Base-by-base conservation (phyloP, 371 early-diverging fungal species). In the Nematocida displodere region DNA sequence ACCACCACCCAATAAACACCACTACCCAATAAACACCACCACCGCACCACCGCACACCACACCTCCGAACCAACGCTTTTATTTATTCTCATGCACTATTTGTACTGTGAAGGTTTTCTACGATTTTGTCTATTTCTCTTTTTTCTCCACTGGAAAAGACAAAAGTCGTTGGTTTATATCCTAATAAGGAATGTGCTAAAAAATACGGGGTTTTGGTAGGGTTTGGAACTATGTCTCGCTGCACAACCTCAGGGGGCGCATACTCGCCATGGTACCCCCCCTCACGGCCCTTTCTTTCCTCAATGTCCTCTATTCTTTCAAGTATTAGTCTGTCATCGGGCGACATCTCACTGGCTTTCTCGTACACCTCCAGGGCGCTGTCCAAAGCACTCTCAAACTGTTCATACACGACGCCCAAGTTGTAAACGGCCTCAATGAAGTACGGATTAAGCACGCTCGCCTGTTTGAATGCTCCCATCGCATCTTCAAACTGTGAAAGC, bases 171-270 rank as follows among this genome's bases (percentile, higher is more conserved):
- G 65, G 65, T 28, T 37, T 49, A 54, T 64, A 52, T 29, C 65
- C 65, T 17, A 64, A 29, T 5, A 64, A 34, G 31, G 65, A 20
- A 29, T 64, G 65, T 24, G 65, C 36, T 8, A 64, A 37, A 47
- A 64, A 64, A 37, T 64, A 64, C 15, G 65, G 65, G 1, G 65
- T 64, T 52, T 64, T 64, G 0, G 50, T 47, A 5, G 65, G 65
- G 4, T 64, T 64, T 0, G 65, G 65, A n/a, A 36, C 26, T 33
- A 64, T 37, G 36, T 64, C 65, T 49, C 65, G 28, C 4, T 52
- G 53, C 0, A 28, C 17, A 15, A 64, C 2, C 1, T 48, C 53
- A 0, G 65, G 65, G 20, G 65, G 36, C 4, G 24, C n/a, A 26
- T 64, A 64, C 33, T 26, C 17, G 13, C 8, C 33, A 24, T 4